Base-by-base conservation (phyloP, 495 filamentous ascomycete species). In the Tuber indicum region DNA sequence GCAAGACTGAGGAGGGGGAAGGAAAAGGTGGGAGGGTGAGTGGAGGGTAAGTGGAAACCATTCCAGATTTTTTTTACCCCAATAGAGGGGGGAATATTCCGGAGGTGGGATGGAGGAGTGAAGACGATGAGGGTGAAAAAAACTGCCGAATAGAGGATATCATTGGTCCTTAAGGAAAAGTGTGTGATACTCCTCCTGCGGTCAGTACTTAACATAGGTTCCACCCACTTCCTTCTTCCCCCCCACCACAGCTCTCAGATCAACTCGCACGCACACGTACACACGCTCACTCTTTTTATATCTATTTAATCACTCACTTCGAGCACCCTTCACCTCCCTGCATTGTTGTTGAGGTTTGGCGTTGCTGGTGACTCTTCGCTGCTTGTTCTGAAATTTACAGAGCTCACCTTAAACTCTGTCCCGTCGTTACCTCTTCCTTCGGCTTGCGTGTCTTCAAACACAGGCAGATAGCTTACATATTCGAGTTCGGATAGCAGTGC, bases 161-260 rank as follows among this genome's bases (percentile, higher is more conserved):
- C 3, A 36, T 66, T 66, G 58, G 58, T 19, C 26, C 58, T 17
- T 5, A 32, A 66, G 58, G 6, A 2, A 66, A 12, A 66, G 26
- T 62, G 58, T 32, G 26, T 66, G 58, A 66, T 75, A 79, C 66
- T 80, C 77, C 75, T 80, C 41, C 49, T 58, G 44, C 52, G 70
- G 45, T 71, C 73, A 69, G 66, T 80, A 80, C 74, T 80, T 80
- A 79, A 80, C 74, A 73, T 69, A 49, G 47, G 43, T 73, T 78
- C 77, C 74, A 72, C 74, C 78, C 78, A 70, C 58, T 74, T 80
- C 72, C 46, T 72, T 72, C 44, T 74, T 78, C 19, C 74, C 74
- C 74, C 58, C 32, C 58, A 36, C 58, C 58, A 62, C 58, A n/a
- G 14, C 58, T 62, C 58, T 62, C 58, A 62, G 58, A 62, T 62